Evolutionary conservation across 768 basidiomycete genomes (phyloP).

Genomic region (Mycena vitilis): DNA sequence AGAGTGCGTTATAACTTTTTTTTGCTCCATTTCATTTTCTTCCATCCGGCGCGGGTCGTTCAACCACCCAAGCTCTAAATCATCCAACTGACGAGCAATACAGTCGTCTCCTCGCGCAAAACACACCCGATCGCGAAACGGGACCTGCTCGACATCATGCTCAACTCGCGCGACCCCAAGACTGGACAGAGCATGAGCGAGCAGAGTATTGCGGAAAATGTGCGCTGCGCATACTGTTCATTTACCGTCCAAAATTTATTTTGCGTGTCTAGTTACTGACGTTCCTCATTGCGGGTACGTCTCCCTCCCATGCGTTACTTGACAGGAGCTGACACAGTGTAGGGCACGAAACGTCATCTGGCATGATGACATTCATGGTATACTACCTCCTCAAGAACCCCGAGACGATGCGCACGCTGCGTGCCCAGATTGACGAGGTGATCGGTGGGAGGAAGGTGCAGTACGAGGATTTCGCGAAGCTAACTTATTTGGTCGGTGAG

Average conservation of each 20-base stretch:
- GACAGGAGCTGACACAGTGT: too few relatives aligned
- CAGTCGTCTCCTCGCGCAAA: conserved; percentile 42
- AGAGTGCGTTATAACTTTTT: conserved; percentile 41
- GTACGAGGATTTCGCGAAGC: conserved; percentile 52
- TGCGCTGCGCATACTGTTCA: too few relatives aligned
- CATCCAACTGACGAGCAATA: too few relatives aligned
- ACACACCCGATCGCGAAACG: conserved; percentile 51
- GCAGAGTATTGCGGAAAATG: conserved; percentile 56
- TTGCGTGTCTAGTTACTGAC: conserved; percentile 54
- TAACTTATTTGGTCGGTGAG: conserved; percentile 48
- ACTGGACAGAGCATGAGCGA: conserved; percentile 55
- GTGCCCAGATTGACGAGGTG: conserved; percentile 59
- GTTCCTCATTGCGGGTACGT: conserved; percentile 59
- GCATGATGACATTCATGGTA: conserved; percentile 52
- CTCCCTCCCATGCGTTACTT: too few relatives aligned
- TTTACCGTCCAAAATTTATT: too few relatives aligned
- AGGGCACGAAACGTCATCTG: conserved; percentile 43
- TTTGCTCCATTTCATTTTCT: too few relatives aligned
- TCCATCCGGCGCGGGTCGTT: too few relatives aligned
- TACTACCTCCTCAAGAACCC: conserved; percentile 60
- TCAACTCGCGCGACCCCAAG: conserved; percentile 55
- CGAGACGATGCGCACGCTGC: conserved; percentile 54
- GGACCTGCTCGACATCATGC: conserved; percentile 60
- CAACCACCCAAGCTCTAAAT: too few relatives aligned
- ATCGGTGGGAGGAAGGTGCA: conserved; percentile 52